Evolutionary conservation across 2,329 filamentous ascomycete species (phyloP).

Genomic region (Endothia cerciana): DNA sequence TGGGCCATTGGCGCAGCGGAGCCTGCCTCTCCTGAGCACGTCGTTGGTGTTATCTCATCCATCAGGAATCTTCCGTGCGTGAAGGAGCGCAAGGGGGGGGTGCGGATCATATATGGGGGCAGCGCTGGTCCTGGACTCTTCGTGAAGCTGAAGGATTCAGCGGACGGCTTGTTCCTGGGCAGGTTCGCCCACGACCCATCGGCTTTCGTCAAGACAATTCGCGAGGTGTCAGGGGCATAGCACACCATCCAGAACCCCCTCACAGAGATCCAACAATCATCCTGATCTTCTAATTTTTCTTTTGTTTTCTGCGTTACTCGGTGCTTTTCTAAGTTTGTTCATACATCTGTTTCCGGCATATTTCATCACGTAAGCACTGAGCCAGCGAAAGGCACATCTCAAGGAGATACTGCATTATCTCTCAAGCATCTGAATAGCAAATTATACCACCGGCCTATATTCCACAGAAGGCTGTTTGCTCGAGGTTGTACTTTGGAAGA

Average conservation of each 20-base stretch:
- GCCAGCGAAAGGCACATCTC: background rate
- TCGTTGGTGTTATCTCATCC: slow-evolving; percentile 69
- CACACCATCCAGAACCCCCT: background rate
- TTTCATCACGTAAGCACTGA: background rate
- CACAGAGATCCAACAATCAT: too few species aligned
- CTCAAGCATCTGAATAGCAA: too few species aligned
- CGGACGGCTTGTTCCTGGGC: slow-evolving; percentile 82
- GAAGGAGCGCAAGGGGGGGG: slow-evolving; percentile 55
- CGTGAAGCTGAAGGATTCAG: slow-evolving; percentile 64
- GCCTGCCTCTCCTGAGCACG: slow-evolving; percentile 73
- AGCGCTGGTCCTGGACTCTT: slow-evolving; percentile 82
- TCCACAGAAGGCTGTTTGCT: too few species aligned
- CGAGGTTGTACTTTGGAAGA: too few species aligned
- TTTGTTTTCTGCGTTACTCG: background rate
- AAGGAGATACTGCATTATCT: too few species aligned
- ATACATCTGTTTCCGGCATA: background rate
- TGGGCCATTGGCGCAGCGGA: slow-evolving; percentile 82
- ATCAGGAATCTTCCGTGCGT: slow-evolving; percentile 60
- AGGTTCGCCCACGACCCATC: slow-evolving; percentile 79
- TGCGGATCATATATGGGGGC: slow-evolving; percentile 79
- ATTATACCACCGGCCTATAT: too few species aligned
- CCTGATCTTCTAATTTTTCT: too few species aligned
- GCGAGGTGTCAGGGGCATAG: slow-evolving; percentile 64
- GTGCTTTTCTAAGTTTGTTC: background rate
- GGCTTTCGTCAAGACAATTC: slow-evolving; percentile 72